Base-by-base conservation (phyloP, 306 rosid species). In the Acacia melanoxylon region DNA sequence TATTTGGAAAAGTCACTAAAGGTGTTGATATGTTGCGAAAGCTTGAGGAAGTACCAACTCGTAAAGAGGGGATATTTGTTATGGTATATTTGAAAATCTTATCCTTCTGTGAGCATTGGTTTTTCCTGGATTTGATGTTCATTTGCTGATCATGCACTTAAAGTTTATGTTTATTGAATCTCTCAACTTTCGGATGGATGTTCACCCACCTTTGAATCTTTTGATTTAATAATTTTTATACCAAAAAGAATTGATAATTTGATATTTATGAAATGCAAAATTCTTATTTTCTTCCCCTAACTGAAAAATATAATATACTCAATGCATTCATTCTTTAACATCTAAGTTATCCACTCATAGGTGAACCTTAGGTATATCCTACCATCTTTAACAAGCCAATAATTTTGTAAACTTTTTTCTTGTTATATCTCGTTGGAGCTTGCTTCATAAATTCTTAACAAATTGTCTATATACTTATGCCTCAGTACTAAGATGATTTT, bases 21-120 rank as follows among this genome's bases (percentile, higher is more conserved):
- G 98, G 99, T 8, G 98, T 92, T 25, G 94, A 90, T 49, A 93
- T 94, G 40, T 86, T 95, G 89, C 84, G 83, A 78, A 91, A 86
- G 88, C 92, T 95, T 0, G 99, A 93, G 93, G 85, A 92, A 87
- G 87, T 93, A 72, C 98, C 99, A 65, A 95, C 99, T 31, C 98
- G 90, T 59, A 87, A 58, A 46, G 97, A 93, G 84, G 98, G 97
- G 76, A 92, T 95, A 63, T 93, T 95, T 85, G 97, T 93, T 49
- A 93, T 93, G 99, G 99, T 95, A 91, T 40, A 77, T 70, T 79
- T 41, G 8, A 75, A 70, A 70, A 78, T 66, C 76, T 82, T 56
- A 75, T 84, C 78, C 41, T 75, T 81, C 71, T 78, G 19, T 78
- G 48, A 61, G 78, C 68, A 69, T 75, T 52, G n/a, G n/a, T 9